phyloP scores from a whole-genome alignment of 192 early-diverging fungal species.

The Podochytrium sp. region DNA sequence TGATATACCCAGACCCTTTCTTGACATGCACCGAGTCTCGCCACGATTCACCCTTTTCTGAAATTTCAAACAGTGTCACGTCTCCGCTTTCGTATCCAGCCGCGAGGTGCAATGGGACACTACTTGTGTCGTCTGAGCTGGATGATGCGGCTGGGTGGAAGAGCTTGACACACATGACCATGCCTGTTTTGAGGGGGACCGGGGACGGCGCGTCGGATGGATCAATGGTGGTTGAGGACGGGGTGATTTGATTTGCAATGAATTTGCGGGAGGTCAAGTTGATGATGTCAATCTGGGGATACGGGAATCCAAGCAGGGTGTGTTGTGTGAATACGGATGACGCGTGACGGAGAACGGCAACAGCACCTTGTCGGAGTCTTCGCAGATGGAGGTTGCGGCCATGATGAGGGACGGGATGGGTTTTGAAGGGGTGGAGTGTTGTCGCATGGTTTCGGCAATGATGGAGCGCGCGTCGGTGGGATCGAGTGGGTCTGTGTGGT shows the following conservation, averaged over 20 bases:
- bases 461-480: neutral
- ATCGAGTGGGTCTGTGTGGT: neutral
- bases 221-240: neutral
- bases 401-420: neutral
- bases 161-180: constrained; percentile 19
- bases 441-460: neutral
- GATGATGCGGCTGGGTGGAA: neutral
- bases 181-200: constrained; percentile 5
- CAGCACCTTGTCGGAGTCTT: constrained; percentile 18
- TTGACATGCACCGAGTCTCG: neutral
- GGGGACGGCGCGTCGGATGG: neutral
- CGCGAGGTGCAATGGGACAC: neutral
- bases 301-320: neutral
- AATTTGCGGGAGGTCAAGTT: neutral
- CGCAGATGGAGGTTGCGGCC: neutral
- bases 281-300: constrained; percentile 1
- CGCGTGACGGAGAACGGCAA: too few species aligned
- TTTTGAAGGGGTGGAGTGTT: neutral
- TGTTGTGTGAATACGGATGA: too few species aligned
- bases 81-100: constrained; percentile 21
- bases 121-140: neutral
- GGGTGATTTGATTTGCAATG: neutral
- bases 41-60: neutral
- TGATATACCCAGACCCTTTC: neutral
- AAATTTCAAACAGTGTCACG: neutral